Evolutionary conservation across 1,284 basidiomycete genomes (phyloP).

Genomic region (Sanguinoderma infundibulare): DNA sequence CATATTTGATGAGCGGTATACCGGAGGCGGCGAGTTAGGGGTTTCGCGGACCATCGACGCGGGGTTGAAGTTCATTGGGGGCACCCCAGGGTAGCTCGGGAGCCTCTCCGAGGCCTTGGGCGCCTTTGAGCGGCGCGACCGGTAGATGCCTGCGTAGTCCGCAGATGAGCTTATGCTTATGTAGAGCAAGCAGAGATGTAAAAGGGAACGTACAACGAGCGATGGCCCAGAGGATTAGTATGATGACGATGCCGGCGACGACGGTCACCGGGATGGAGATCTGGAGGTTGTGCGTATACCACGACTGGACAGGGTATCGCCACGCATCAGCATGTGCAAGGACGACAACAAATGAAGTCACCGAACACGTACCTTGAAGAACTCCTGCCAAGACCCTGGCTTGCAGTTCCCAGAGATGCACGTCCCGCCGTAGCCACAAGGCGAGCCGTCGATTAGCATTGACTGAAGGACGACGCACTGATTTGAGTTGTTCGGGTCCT

Average conservation of each 20-base stretch:
- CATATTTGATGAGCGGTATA: slow-evolving; percentile 21
- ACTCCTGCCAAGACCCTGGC: slow-evolving; percentile 64
- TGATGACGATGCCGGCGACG: slow-evolving; percentile 64
- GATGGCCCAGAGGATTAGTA: slow-evolving; percentile 39
- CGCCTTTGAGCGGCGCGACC: slow-evolving; percentile 8
- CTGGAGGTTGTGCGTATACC: slow-evolving; percentile 80
- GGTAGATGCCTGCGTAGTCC: slow-evolving; percentile 7
- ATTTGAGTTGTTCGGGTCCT: slow-evolving; percentile 65
- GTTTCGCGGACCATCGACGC: slow-evolving; percentile 13
- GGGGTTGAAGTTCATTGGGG: slow-evolving; percentile 20
- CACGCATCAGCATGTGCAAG: background rate
- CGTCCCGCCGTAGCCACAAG: slow-evolving; percentile 80
- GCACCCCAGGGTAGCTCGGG: slow-evolving; percentile 18
- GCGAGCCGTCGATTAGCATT: slow-evolving; percentile 82
- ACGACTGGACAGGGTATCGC: slow-evolving; percentile 47
- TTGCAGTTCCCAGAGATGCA: slow-evolving; percentile 73
- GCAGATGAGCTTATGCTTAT: background rate
- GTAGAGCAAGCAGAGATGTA: background rate
- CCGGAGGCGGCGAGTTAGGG: background rate
- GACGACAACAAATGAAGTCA: background rate
- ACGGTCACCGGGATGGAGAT: slow-evolving; percentile 84
- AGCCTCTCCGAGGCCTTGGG: slow-evolving; percentile 13
- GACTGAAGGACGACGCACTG: slow-evolving; percentile 81
- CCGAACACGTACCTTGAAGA: slow-evolving; percentile 57
- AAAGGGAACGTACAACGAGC: slow-evolving; percentile 17